A percentile compares a stretch with the other conserved stretches of the same genome.
phyloP scores from a whole-genome alignment of 331 rosid species.

The Spiraea crenata region DNA sequence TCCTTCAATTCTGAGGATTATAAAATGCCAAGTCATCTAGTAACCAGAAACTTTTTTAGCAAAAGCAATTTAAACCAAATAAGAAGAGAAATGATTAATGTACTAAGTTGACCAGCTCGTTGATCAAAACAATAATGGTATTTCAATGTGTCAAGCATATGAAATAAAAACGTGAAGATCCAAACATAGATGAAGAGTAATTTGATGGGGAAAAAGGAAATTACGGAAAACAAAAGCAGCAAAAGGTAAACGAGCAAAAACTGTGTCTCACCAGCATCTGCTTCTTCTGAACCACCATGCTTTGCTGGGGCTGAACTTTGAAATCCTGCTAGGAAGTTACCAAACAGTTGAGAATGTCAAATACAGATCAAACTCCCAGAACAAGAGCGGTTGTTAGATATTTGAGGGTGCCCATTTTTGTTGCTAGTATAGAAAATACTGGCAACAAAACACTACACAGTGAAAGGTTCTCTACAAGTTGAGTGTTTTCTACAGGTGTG shows the following conservation, averaged over 20 bases:
- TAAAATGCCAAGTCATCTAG: neutral
- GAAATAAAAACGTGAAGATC: constrained; percentile 1
- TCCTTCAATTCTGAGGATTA: neutral
- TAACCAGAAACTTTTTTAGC: neutral
- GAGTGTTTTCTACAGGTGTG: neutral
- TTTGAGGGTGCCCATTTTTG: constrained; percentile 7
- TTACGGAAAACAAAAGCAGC: neutral
- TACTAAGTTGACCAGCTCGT: neutral
- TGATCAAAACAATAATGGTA: constrained; percentile 3
- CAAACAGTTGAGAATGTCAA: constrained; percentile 24
- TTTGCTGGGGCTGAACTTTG: constrained; percentile 51
- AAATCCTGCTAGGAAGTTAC: constrained; percentile 43
- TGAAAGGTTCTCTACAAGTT: neutral
- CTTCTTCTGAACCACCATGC: constrained; percentile 46
- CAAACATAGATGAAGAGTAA: neutral
- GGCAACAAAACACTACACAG: neutral
- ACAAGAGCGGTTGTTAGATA: constrained; percentile 1
- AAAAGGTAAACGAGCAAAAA: constrained; percentile 12
- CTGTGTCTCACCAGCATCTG: constrained; percentile 62
- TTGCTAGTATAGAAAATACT: neutral
- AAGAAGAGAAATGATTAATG: constrained; percentile 2
- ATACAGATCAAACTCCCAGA: constrained; percentile 13
- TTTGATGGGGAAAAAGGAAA: constrained; percentile 3
- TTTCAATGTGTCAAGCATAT: constrained; percentile 2
- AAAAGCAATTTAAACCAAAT: neutral